phyloP scores from a whole-genome alignment of 129 eudicot species.

The Ambrosia artemisiifolia region DNA sequence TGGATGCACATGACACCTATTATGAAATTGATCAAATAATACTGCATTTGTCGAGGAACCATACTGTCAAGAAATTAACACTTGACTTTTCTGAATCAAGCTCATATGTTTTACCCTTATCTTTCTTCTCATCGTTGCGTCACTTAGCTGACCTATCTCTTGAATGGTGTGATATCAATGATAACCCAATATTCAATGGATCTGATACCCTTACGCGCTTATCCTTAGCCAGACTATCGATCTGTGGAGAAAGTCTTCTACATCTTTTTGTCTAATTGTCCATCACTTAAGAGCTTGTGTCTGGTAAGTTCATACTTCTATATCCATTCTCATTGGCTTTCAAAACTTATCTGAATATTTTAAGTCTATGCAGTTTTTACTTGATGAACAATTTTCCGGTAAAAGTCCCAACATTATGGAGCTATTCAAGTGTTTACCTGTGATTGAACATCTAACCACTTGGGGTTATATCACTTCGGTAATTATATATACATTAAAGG shows the following conservation, averaged over 20 bases:
- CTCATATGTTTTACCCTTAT: neutral
- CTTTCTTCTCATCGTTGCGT: neutral
- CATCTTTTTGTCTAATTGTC: neutral
- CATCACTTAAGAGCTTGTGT: neutral
- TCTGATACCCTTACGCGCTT: neutral
- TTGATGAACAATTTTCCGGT: neutral
- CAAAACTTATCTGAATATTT: neutral
- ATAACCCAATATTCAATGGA: neutral
- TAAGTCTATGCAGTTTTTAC: neutral
- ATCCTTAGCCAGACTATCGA: neutral
- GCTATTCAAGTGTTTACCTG: constrained; percentile 5
- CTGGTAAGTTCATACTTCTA: neutral
- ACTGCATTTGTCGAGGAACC: neutral
- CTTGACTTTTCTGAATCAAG: neutral
- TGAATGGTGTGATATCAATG: neutral
- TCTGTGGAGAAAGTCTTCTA: neutral
- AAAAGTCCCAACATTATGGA: neutral
- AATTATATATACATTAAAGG: too few species aligned
- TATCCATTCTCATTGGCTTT: neutral
- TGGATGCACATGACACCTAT: neutral
- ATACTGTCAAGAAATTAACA: neutral
- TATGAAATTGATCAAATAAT: constrained; percentile 4
- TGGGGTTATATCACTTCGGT: neutral
- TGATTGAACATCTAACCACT: neutral
- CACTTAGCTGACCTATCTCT: neutral